phyloP scores from a whole-genome alignment of 2,329 filamentous ascomycete genomes.

The Stagonosporopsis cucurbitacearum region DNA sequence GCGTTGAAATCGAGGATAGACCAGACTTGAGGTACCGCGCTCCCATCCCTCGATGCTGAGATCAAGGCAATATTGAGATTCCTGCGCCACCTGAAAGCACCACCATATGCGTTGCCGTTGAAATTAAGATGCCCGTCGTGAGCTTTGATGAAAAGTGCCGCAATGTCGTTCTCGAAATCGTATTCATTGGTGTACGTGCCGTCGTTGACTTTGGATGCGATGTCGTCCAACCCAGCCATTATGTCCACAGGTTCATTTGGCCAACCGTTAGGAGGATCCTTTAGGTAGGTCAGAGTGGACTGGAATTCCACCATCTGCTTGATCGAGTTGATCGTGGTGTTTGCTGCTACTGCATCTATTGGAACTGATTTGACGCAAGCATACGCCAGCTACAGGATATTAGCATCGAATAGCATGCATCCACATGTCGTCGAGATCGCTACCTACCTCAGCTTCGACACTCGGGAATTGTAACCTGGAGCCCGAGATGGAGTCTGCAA shows the following conservation, averaged over 20 bases:
- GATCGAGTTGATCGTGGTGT: constrained; percentile 37
- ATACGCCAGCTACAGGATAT: constrained; percentile 34
- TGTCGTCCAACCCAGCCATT: constrained; percentile 45
- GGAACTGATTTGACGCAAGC: constrained; percentile 49
- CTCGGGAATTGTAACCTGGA: constrained; percentile 24
- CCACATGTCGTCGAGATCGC: neutral
- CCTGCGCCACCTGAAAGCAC: constrained; percentile 46
- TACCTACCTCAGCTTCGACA: constrained; percentile 40
- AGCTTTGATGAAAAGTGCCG: constrained; percentile 38
- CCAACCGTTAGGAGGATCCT: constrained; percentile 47
- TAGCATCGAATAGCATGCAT: neutral
- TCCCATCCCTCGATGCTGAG: constrained; percentile 41
- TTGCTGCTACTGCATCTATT: constrained; percentile 35
- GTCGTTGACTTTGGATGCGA: constrained; percentile 39
- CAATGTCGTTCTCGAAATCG: constrained; percentile 51
- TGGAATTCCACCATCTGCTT: constrained; percentile 50
- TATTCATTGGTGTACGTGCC: constrained; percentile 50
- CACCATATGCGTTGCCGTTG: constrained; percentile 45
- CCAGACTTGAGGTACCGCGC: constrained; percentile 40
- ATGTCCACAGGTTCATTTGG: constrained; percentile 50
- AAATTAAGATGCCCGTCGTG: constrained; percentile 48
- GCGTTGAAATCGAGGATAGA: constrained; percentile 41
- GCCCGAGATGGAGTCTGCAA: constrained; percentile 26
- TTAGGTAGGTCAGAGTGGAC: constrained; percentile 50
- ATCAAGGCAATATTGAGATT: constrained; percentile 38